A percentile compares a stretch with the other conserved stretches of the same genome.
Conservation (phyloP, 768 basidiomycete species). For the Crassisporium funariophilum region DNA sequence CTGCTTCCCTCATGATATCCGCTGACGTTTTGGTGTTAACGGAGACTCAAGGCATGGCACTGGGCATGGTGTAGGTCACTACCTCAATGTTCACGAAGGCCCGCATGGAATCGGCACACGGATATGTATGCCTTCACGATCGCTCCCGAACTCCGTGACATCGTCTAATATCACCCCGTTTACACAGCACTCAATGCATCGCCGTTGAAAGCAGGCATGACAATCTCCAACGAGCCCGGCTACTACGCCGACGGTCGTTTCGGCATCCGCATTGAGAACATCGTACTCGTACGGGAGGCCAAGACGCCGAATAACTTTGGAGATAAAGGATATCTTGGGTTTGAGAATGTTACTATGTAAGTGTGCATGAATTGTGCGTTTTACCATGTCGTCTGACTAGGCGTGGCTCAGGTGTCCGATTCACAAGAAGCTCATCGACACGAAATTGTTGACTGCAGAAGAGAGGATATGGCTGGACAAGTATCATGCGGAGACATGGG, state of each 20-base stretch:
- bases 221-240: constrained; percentile 92
- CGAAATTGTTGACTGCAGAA: constrained; percentile 54
- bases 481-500: constrained; percentile 77
- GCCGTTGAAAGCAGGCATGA: constrained; percentile 82
- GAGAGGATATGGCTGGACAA: constrained; percentile 83
- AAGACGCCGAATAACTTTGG: constrained; percentile 81
- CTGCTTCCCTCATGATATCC: constrained; percentile 3
- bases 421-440: constrained; percentile 79
- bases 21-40: constrained; percentile 9
- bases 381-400: background rate
- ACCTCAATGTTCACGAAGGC: constrained; percentile 91
- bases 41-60: constrained; percentile 71
- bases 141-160: background rate
- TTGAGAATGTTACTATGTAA: constrained; percentile 88
- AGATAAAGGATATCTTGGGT: constrained; percentile 78
- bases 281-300: constrained; percentile 74
- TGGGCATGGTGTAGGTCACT: constrained; percentile 94
- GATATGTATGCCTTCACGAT: constrained; percentile 36
- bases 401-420: constrained; percentile 70
- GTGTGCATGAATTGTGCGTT: constrained; percentile 23
- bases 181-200: constrained; percentile 64
- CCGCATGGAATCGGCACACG: constrained; percentile 67
- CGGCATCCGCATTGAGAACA: constrained; percentile 92
- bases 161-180: background rate
- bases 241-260: constrained; percentile 90